Percentiles rank a stretch among this genome's conserved stretches.
phyloP scores from a whole-genome alignment of 1,284 basidiomycete genomes.

The Rhizoctonia solani region DNA sequence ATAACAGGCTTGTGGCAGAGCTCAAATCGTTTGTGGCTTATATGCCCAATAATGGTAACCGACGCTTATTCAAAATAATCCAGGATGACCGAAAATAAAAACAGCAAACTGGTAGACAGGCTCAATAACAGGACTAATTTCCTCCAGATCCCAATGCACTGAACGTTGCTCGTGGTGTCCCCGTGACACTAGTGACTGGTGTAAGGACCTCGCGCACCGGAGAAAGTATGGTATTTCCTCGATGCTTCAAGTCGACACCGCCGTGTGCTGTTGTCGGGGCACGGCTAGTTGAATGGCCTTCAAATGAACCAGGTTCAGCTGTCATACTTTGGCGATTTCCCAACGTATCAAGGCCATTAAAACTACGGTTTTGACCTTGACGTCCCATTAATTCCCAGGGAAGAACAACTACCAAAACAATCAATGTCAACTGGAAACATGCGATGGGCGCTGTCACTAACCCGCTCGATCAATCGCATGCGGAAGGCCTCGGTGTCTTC shows the following conservation, averaged over 20 bases:
- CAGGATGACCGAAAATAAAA: not conserved
- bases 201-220: constrained; percentile 30
- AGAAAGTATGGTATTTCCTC: constrained; percentile 26
- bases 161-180: constrained; percentile 24
- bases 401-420: constrained; percentile 14
- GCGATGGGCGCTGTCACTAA: not conserved
- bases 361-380: not conserved
- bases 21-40: too few relatives aligned
- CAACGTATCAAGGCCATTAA: not conserved
- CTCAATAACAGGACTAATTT: not conserved
- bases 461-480: constrained; percentile 39
- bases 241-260: constrained; percentile 25
- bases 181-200: constrained; percentile 22
- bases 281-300: constrained; percentile 15
- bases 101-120: not conserved
- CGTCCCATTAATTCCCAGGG: constrained; percentile 3
- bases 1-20: too few relatives aligned
- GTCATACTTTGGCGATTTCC: constrained; percentile 1
- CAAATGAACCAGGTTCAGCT: not conserved
- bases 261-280: not conserved
- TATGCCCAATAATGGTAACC: too few relatives aligned
- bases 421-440: not conserved
- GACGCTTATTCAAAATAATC: not conserved
- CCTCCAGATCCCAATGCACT: not conserved
- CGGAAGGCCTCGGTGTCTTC: constrained; percentile 79